Percentiles rank a stretch among this genome's conserved stretches.
Evolutionary conservation across 2,329 filamentous ascomycete genomes (phyloP).

Genomic region (Nothopassalora personata): DNA sequence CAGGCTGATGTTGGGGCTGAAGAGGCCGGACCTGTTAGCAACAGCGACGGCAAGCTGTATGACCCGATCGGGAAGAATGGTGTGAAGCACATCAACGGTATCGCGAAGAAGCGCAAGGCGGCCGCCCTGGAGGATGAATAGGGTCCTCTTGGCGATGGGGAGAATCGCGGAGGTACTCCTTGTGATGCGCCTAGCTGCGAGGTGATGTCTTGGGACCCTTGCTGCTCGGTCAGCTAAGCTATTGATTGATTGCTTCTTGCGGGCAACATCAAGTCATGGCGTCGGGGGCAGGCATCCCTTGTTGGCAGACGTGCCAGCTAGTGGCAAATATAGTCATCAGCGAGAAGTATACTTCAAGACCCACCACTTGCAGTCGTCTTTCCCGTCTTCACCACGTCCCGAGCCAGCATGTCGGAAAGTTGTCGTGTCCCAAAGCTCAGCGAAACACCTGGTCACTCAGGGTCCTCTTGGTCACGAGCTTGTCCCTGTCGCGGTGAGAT

Average conservation of each 20-base stretch:
- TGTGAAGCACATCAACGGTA: conserved; percentile 2
- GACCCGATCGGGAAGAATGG: conserved; percentile 3
- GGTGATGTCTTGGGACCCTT: neutral
- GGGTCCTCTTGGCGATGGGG: neutral
- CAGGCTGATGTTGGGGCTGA: conserved; percentile 15
- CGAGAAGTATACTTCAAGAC: neutral
- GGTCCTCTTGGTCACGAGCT: neutral
- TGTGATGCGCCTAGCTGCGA: neutral
- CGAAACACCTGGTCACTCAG: neutral
- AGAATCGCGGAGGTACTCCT: neutral
- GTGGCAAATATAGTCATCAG: neutral
- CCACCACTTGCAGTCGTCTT: neutral
- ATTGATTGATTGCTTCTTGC: neutral
- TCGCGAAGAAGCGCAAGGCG: conserved; percentile 24
- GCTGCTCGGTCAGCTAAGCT: neutral
- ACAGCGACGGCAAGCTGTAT: neutral
- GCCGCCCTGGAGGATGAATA: conserved; percentile 18
- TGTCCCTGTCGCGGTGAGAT: neutral
- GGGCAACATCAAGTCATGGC: neutral
- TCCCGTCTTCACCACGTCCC: neutral
- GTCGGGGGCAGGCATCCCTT: neutral
- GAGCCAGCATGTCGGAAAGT: neutral
- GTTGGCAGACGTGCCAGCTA: neutral
- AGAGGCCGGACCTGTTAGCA: conserved; percentile 1
- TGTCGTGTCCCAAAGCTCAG: neutral